Evolutionary conservation across 352 stramenopile species (phyloP).

Genomic region (Phytophthora kernoviae): DNA sequence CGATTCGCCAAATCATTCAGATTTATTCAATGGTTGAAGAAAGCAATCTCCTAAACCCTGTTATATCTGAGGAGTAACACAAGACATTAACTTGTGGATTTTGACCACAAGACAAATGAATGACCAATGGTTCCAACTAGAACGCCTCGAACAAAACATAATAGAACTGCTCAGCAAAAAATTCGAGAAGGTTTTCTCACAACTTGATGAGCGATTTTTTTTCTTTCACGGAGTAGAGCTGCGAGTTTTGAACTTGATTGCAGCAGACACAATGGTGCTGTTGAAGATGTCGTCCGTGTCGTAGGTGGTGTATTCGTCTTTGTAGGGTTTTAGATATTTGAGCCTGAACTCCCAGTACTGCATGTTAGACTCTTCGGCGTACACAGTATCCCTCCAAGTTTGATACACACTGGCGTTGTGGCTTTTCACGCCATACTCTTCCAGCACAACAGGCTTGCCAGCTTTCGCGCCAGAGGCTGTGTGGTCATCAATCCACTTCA

Average conservation of each 20-base stretch:
- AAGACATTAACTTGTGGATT: no score
- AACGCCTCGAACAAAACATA: no score
- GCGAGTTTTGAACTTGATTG: constrained; percentile 19
- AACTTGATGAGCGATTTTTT: not conserved
- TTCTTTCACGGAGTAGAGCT: no score
- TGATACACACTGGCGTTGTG: constrained; percentile 18
- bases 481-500: constrained; percentile 5
- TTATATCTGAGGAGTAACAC: no score
- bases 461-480: constrained; percentile 1
- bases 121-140: no score
- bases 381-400: constrained; percentile 14
- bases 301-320: constrained; percentile 25
- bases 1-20: no score
- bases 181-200: not conserved
- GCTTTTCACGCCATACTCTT: constrained; percentile 16
- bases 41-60: no score
- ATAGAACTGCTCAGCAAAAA: no score
- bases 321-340: constrained; percentile 20
- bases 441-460: constrained; percentile 17
- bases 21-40: no score
- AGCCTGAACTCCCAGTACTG: constrained; percentile 22
- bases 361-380: constrained; percentile 7
- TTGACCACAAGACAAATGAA: no score
- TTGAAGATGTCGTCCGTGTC: constrained; percentile 32
- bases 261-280: constrained; percentile 23